Percentiles rank a stretch among this genome's conserved stretches.
phyloP scores from a whole-genome alignment of 345 rosid species.

The Linum trigynum region DNA sequence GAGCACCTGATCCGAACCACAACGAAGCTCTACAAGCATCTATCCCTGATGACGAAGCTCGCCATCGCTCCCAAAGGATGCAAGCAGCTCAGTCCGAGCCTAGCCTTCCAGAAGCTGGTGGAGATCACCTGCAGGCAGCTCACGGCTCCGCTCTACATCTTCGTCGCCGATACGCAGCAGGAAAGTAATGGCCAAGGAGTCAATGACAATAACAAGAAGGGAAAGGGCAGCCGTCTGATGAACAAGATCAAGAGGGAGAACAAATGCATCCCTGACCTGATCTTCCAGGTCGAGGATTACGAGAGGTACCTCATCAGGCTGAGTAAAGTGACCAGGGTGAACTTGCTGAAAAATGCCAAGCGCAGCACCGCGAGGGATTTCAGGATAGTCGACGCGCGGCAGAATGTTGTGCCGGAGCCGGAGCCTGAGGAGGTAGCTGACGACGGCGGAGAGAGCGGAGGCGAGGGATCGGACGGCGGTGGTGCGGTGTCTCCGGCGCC shows the following conservation, averaged over 20 bases:
- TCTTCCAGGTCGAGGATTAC: slow-evolving; percentile 74
- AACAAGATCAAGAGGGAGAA: slow-evolving; percentile 83
- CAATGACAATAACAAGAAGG: slow-evolving; percentile 39
- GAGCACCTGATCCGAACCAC: slow-evolving; percentile 50
- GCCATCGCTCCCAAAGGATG: slow-evolving; percentile 65
- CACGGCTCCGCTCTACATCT: slow-evolving; percentile 59
- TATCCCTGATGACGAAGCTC: slow-evolving; percentile 67
- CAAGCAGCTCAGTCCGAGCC: slow-evolving; percentile 62
- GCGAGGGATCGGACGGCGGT: too few relatives aligned
- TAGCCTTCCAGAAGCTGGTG: slow-evolving; percentile 62
- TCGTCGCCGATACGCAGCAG: slow-evolving; percentile 53
- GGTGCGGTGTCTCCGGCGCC: too few relatives aligned
- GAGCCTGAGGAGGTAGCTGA: too few relatives aligned
- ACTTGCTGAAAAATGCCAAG: slow-evolving; percentile 71
- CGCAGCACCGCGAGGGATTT: slow-evolving; percentile 68
- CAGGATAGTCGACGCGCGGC: too few relatives aligned
- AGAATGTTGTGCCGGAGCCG: too few relatives aligned
- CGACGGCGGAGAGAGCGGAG: too few relatives aligned
- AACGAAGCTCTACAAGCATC: slow-evolving; percentile 58
- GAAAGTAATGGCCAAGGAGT: slow-evolving; percentile 26
- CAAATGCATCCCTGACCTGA: slow-evolving; percentile 74
- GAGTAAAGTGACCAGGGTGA: slow-evolving; percentile 60
- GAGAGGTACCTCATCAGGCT: slow-evolving; percentile 72
- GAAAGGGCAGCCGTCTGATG: slow-evolving; percentile 36
- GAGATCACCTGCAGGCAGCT: slow-evolving; percentile 71